Base-by-base conservation (phyloP, 2,329 filamentous ascomycete species). In the Arthroderma sp. region DNA sequence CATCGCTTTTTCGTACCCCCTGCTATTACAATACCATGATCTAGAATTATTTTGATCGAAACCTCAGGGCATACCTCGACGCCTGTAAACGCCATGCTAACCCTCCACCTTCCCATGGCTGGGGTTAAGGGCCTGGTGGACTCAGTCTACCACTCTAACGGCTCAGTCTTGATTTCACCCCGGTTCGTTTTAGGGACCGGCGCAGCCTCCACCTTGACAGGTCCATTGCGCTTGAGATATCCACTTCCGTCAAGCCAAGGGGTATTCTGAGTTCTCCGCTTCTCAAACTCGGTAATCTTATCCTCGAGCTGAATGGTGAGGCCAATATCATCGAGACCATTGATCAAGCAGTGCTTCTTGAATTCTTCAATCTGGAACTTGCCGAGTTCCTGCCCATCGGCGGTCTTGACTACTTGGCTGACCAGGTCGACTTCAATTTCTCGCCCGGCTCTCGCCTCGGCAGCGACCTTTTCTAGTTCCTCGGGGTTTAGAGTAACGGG, bases 301-400 rank as follows among this genome's bases (percentile, higher is more conserved):
- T 87, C 82, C 52, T 91, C 87, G 68, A 85, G 77, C 68, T 93
- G 85, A 74, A 95, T 86, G 4, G 89, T 96, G 51, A 96, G 69
- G 32, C 89, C 89, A 57, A 96, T 96, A 56, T 96, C 91, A 61
- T 96, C 89, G 6, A 96, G 78, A 0, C 89, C 89, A 60, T 96
- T 94, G 57, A 94, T 66, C 42, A 96, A 69, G 65, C 89, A 96
- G 68, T 96, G 86, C 69, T 93, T 94, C 61, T 87, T 74, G 73
- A 96, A 96, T 66, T 83, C 78, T 61, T 96, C 89, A 4, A 94
- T 84, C 0, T 94, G 83, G 58, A 96, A 96, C 36, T 68, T 65
- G 58, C 82, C 82, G 43, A 96, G 75, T 53, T 78, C 76, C 50
- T 78, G 79, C 52, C 89, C 89, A 11, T 74, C 67, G 0, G 77